Conservation (phyloP, 202 grass and related monocot species). For the Setaria italica region DNA sequence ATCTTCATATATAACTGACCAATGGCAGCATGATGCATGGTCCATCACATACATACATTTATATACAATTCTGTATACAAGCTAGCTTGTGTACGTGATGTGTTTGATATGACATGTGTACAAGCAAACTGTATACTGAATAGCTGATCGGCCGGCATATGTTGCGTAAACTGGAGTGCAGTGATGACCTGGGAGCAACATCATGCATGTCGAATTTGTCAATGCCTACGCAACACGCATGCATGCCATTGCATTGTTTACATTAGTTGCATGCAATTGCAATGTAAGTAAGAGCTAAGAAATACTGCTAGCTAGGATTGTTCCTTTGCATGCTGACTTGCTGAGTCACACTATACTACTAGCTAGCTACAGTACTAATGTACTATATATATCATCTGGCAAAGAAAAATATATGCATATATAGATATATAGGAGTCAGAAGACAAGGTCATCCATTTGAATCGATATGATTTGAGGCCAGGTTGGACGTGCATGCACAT, state of each 20-base stretch:
- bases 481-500: slow-evolving; percentile 49
- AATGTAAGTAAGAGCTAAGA: slow-evolving; percentile 30
- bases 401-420: neutral
- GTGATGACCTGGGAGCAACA: slow-evolving; percentile 21
- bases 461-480: slow-evolving; percentile 25
- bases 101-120: neutral
- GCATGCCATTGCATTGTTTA: neutral
- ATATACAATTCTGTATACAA: too few species aligned
- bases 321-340: neutral
- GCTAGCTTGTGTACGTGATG: too few species aligned
- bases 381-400: neutral
- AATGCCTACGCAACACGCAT: slow-evolving; percentile 3
- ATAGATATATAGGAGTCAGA: neutral
- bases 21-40: too few species aligned
- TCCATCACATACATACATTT: too few species aligned
- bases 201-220: neutral
- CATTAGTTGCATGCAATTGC: neutral
- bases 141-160: neutral
- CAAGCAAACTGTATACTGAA: neutral
- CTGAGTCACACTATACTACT: neutral
- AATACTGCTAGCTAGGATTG: neutral
- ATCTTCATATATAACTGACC: neutral
- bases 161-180: neutral
- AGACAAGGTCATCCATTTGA: slow-evolving; percentile 28
- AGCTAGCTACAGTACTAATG: too few species aligned